Percentiles rank a stretch among this genome's conserved stretches.
phyloP scores from a whole-genome alignment of 257 asterid genomes.

The Datura wrightii region DNA sequence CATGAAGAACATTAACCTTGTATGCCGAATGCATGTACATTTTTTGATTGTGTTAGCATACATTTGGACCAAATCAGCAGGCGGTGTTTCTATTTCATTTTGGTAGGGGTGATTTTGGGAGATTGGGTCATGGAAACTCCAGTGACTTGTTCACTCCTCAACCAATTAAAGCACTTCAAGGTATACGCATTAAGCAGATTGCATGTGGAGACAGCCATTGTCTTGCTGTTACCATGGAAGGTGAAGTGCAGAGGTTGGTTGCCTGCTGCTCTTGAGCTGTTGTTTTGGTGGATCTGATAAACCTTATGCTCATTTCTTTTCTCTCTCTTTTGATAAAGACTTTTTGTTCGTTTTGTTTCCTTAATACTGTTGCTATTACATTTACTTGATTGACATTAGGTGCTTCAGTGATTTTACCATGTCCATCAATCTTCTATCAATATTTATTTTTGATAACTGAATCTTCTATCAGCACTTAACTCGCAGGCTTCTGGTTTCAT shows the following conservation, averaged over 20 bases:
- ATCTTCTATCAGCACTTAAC: neutral
- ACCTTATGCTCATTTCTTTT: neutral
- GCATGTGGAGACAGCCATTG: conserved; percentile 99
- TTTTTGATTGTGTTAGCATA: conserved; percentile 5
- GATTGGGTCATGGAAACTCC: conserved; percentile 97
- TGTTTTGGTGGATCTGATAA: conserved; percentile 24
- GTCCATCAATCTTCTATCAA: neutral
- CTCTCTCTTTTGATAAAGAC: conserved; percentile 13
- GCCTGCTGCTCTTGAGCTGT: conserved; percentile 11
- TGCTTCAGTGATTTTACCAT: conserved; percentile 26
- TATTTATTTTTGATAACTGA: neutral
- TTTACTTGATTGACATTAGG: neutral
- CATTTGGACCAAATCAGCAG: conserved; percentile 25
- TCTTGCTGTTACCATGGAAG: conserved; percentile 97
- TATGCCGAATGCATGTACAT: neutral
- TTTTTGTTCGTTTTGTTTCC: neutral
- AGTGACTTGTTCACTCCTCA: conserved; percentile 94
- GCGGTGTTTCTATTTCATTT: conserved; percentile 18
- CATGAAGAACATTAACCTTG: conserved; percentile 23
- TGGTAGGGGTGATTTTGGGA: conserved; percentile 97
- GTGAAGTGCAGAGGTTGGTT: conserved; percentile 89
- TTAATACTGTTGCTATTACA: conserved; percentile 22
- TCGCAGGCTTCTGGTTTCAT: conserved; percentile 18
- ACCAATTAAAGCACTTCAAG: conserved; percentile 86
- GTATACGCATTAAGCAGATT: conserved; percentile 81